phyloP scores from a whole-genome alignment of 2,329 filamentous ascomycete species.

The Neopestalotiopsis rosae region DNA sequence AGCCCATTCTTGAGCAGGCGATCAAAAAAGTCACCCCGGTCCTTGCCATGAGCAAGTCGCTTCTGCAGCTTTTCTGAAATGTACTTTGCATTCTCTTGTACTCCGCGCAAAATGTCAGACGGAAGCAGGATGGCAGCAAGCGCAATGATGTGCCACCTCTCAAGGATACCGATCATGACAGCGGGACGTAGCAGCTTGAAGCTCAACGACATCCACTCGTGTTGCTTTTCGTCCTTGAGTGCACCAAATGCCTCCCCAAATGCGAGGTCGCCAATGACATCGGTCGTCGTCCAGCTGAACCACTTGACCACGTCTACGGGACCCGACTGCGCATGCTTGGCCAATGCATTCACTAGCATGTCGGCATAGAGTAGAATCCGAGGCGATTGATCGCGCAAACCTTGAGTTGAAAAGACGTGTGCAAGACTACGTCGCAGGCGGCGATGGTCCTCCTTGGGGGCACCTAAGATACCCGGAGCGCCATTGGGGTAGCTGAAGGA shows the following conservation, averaged over 20 bases:
- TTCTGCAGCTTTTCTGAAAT: background rate
- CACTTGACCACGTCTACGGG: constrained; percentile 24
- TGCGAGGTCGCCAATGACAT: constrained; percentile 25
- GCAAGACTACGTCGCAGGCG: constrained; percentile 22
- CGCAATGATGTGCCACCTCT: constrained; percentile 7
- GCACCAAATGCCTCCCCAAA: constrained; percentile 25
- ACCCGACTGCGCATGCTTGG: constrained; percentile 5
- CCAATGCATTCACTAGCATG: constrained; percentile 15
- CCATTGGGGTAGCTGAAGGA: background rate
- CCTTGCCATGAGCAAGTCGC: constrained; percentile 6
- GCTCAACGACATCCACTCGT: constrained; percentile 19
- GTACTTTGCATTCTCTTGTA: background rate
- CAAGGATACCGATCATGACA: constrained; percentile 18
- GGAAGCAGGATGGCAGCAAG: background rate
- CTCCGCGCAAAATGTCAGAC: background rate
- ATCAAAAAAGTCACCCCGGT: constrained; percentile 13
- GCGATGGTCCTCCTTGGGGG: constrained; percentile 17
- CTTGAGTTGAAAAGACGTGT: constrained; percentile 23
- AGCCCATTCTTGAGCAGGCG: constrained; percentile 9
- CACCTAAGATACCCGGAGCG: background rate
- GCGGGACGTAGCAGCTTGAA: constrained; percentile 16
- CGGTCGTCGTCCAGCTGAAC: constrained; percentile 22
- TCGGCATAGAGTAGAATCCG: constrained; percentile 11
- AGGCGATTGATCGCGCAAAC: constrained; percentile 19
- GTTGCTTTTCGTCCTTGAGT: constrained; percentile 16